Percentiles rank a stretch among this genome's conserved stretches.
Conservation (phyloP, 2,329 filamentous ascomycete species). For the Colletotrichum cuscutae region DNA sequence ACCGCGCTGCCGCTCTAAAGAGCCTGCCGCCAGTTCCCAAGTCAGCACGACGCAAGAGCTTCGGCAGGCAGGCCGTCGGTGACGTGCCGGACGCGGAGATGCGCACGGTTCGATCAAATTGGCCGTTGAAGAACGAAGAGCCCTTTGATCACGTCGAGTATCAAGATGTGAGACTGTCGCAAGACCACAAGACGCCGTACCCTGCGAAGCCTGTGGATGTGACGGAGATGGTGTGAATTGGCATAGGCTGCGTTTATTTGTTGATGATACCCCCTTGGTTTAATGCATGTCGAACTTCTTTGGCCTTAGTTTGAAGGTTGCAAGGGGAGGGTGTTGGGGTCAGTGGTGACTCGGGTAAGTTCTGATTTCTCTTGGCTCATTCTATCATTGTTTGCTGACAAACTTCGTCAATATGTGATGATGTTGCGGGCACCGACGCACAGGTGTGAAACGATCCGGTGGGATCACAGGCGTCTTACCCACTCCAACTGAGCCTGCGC, state of each 20-base stretch:
- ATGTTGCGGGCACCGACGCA: background rate
- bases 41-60: conserved; percentile 7
- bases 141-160: conserved; percentile 1
- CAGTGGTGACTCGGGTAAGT: background rate
- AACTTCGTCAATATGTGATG: background rate
- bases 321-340: background rate
- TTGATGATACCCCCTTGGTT: conserved; percentile 10
- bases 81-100: conserved; percentile 5
- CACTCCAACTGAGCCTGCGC: background rate
- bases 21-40: conserved; percentile 7
- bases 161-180: background rate
- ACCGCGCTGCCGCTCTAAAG: conserved; percentile 21
- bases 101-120: background rate
- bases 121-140: conserved; percentile 14
- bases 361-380: background rate
- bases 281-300: background rate
- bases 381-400: background rate
- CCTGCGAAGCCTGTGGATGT: conserved; percentile 9
- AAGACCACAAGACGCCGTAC: background rate
- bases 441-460: background rate
- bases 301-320: background rate
- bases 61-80: conserved; percentile 1
- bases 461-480: background rate
- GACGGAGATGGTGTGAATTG: conserved; percentile 18
- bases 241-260: background rate